A percentile compares a stretch with the other conserved stretches of the same genome.
Conservation (phyloP, 139 green algal species). For the Micractinium conductrix region DNA sequence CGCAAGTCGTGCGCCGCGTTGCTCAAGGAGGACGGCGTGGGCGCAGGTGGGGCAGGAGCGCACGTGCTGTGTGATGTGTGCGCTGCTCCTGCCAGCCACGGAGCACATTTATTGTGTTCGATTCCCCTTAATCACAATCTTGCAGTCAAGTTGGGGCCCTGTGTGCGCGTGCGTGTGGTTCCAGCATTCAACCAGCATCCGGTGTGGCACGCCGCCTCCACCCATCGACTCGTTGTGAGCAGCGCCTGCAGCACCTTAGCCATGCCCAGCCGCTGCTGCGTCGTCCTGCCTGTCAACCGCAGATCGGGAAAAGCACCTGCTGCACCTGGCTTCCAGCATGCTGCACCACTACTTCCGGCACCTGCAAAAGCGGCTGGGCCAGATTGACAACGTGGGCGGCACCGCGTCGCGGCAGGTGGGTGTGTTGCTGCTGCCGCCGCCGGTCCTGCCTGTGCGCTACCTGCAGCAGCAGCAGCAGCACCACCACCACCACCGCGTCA, state of each 20-base stretch:
- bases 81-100: too few relatives aligned
- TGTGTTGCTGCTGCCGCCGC: too few relatives aligned
- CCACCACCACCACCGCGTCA: background rate
- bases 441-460: background rate
- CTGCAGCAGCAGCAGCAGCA: slow-evolving; percentile 21
- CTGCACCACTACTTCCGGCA: slow-evolving; percentile 19
- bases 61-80: too few relatives aligned
- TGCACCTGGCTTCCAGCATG: background rate
- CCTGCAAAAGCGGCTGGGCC: background rate
- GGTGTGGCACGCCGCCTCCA: too few relatives aligned
- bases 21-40: background rate
- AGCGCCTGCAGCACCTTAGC: background rate
- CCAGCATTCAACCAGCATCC: too few relatives aligned
- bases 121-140: too few relatives aligned
- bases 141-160: too few relatives aligned
- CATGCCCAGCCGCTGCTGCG: too few relatives aligned
- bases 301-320: background rate
- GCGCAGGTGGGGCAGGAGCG: background rate
- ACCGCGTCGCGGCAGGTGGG: too few relatives aligned
- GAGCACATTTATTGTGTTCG: too few relatives aligned
- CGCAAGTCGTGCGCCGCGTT: slow-evolving; percentile 4
- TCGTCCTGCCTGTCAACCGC: background rate
- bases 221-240: too few relatives aligned
- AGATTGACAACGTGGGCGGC: background rate
- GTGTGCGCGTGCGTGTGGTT: too few relatives aligned